Percentiles rank a stretch among this genome's conserved stretches.
phyloP scores from a whole-genome alignment of 225 moss, liverwort and hornwort genomes.

The Rhytidiadelphus loreus region DNA sequence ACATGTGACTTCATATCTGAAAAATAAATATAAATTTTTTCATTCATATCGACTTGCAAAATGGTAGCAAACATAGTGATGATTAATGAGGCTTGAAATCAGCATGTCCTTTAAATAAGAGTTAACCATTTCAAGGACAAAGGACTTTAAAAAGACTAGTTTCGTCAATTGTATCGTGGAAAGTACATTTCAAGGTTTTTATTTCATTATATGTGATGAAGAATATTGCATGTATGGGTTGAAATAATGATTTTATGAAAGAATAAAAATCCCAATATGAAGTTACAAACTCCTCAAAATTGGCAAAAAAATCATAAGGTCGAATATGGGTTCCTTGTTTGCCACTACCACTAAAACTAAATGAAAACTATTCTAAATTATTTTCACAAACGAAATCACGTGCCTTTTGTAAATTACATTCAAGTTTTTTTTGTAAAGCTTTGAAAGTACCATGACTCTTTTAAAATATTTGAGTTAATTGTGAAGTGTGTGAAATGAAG shows the following conservation, averaged over 20 bases:
- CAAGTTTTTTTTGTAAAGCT: background rate
- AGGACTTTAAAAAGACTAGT: background rate
- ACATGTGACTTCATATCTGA: too few relatives aligned
- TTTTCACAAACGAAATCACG: background rate
- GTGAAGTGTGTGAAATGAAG: too few relatives aligned
- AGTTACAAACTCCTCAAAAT: background rate
- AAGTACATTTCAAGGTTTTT: background rate
- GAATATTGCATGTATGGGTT: background rate
- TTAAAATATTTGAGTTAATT: too few relatives aligned
- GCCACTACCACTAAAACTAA: background rate
- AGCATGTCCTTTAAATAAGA: accelerated
- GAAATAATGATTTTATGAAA: background rate
- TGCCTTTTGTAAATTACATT: background rate
- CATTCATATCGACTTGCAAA: too few relatives aligned
- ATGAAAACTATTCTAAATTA: background rate
- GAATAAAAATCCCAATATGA: background rate
- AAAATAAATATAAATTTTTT: too few relatives aligned
- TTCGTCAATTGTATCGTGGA: background rate
- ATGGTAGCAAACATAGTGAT: background rate
- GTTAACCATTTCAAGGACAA: background rate
- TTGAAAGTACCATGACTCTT: background rate
- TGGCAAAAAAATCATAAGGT: background rate
- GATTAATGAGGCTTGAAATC: accelerated
- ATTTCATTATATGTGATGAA: background rate
- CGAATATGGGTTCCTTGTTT: accelerated